Evolutionary conservation across 2,329 filamentous ascomycete species (phyloP), one percentile per base, ranked within the genome.

Genomic region (Fusarium tuaranense): DNA sequence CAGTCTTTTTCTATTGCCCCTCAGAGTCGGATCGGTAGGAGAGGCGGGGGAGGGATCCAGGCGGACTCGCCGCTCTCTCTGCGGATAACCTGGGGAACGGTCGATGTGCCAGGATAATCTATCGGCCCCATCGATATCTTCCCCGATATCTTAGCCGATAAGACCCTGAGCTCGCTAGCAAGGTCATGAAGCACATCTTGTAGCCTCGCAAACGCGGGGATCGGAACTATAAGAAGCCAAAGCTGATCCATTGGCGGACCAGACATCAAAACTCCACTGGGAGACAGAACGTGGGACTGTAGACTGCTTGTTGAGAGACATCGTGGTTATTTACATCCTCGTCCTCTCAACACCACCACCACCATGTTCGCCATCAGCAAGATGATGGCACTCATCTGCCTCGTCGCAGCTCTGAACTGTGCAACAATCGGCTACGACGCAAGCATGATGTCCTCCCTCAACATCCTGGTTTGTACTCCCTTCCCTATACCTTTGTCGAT

Each of bases 361-460:
- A 53, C 7, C 34, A 69, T 69, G 67, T 25, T 69, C 30, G 63
- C 32, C 16, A 51, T 58, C 27, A 36, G 51, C 27, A 34, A 58
- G 30, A 41, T 55, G 48, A 69, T 69, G 67, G n/a, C 59, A 20
- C 58, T 63, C 14, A 46, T 69, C 48, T 69, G 67, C 48, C 60
- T 69, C 36, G 67, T 67, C 14, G 67, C 63, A 59, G 67, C 67
- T 16, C 63, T 69, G 2, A 69, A 69, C 41, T 69, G 67, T 27
- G 67, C 67, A 34, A 69, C 63, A 1, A 61, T 69, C 5, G 67
- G 67, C 7, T 69, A 67, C 25, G 67, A 69, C 16, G 65, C 63
- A 1, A 69, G 63, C 51, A 63, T 69, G 63, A 67, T 67, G 63
- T 69, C 67, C 4, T 63, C 63, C 16, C 44, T 69, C 18, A 69